Evolutionary conservation across 1,284 basidiomycete genomes (phyloP), one percentile per base, ranked within the genome.

Genomic region (Apiotrichum gamsii): DNA sequence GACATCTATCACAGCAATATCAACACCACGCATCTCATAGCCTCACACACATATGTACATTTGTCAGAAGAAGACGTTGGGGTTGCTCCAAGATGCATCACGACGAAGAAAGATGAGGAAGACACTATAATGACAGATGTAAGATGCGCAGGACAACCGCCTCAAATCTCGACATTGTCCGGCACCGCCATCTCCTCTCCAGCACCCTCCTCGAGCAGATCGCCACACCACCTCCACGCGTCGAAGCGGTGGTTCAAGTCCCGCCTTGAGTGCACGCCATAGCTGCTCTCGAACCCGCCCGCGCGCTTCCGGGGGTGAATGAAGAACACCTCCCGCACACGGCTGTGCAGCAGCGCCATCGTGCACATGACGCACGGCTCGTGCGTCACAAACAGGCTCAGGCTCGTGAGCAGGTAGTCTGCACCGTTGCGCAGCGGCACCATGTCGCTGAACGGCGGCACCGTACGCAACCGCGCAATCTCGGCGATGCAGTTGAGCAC

Each of bases 331-430:
- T 90, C 84, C 57, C 85, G 83, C 43, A 94, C 88, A 18, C 93
- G 80, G 2, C 87, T 90, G 71, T 96, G 93, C 8, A 93, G 72
- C 16, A 96, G 73, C 2, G 90, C 88, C 93, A 96, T 96, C 56
- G 82, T 81, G 67, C 93, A 96, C 86, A 95, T 90, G 48, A 95
- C 79, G 61, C 93, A 96, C 3, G 93, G 91, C 61, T 96, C 91
- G 69, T 96, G 91, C 3, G 88, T 88, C 41, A 82, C 80, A 74
- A 95, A 95, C 19, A 95, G 74, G 2, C 82, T 82, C 21, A 83
- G 77, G 0, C 81, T 81, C 0, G 89, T 95, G 31, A 95, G 77
- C 25, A 95, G 82, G 70, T 95, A 96, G 64, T 85, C 83, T 4
- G 80, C 75, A 13, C 85, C 84, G 60, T 86, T 87, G 35, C 69